Percentiles rank a stretch among this genome's conserved stretches.
Evolutionary conservation across 768 basidiomycete species (phyloP).

Genomic region (Tubosaeta brunneosetosa): DNA sequence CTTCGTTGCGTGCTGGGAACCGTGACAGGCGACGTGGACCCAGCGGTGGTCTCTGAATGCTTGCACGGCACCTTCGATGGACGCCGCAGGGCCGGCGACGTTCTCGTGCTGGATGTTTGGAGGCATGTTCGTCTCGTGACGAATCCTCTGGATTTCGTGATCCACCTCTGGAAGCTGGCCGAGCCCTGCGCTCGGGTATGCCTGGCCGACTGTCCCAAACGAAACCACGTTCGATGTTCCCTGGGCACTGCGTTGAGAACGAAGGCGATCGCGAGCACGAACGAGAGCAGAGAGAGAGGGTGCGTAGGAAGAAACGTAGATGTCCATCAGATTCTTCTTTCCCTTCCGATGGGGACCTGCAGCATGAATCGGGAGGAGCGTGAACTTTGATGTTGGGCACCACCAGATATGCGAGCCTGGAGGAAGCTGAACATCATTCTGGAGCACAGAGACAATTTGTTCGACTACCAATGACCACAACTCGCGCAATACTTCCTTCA

Average conservation of each 20-base stretch:
- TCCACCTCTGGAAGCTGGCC: background rate
- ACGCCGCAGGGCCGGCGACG: background rate
- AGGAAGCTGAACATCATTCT: background rate
- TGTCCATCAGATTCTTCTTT: background rate
- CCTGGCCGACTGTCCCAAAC: background rate
- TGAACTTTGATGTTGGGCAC: background rate
- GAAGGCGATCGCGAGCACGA: background rate
- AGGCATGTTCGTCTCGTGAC: background rate
- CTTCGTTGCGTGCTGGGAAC: background rate
- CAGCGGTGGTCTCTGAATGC: background rate
- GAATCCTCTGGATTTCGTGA: background rate
- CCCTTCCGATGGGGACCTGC: background rate
- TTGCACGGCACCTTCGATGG: background rate
- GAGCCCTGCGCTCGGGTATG: background rate
- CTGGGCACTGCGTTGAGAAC: background rate
- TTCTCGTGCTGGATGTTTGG: background rate
- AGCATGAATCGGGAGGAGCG: background rate
- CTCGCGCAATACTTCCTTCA: background rate
- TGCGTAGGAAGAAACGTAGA: background rate
- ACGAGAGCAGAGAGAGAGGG: slow-evolving; percentile 1
- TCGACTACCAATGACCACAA: background rate
- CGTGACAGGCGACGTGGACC: background rate
- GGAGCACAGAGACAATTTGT: background rate
- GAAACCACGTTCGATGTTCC: background rate
- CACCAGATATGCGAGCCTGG: background rate